Conservation (phyloP, 2,329 filamentous ascomycete species). For the Cryoendolithus antarcticus region DNA sequence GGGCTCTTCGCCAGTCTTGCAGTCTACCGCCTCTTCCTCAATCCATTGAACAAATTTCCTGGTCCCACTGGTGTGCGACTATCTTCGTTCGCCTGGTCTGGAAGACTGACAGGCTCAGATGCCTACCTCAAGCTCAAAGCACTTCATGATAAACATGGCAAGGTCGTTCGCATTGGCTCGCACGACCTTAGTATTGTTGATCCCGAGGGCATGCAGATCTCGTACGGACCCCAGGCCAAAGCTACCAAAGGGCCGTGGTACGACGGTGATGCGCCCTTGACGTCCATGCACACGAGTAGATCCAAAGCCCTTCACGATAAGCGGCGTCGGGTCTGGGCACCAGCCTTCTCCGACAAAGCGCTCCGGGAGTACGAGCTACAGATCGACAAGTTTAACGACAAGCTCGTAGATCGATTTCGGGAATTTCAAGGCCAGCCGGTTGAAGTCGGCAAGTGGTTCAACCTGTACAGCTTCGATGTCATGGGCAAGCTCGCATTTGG, state of each 20-base stretch:
- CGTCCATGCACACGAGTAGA: slow-evolving; percentile 28
- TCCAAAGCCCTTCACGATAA: slow-evolving; percentile 26
- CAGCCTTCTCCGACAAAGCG: slow-evolving; percentile 29
- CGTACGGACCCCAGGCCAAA: slow-evolving; percentile 27
- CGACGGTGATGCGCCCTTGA: slow-evolving; percentile 20
- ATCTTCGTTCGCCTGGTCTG: slow-evolving; percentile 19
- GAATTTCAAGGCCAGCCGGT: slow-evolving; percentile 19
- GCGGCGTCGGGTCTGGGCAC: slow-evolving; percentile 29
- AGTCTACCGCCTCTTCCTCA: slow-evolving; percentile 24
- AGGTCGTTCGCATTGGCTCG: slow-evolving; percentile 25
- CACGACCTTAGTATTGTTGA: slow-evolving; percentile 25
- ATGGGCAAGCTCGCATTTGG: slow-evolving; percentile 36
- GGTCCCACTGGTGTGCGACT: slow-evolving; percentile 24
- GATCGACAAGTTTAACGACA: slow-evolving; percentile 24
- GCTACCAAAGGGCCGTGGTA: slow-evolving; percentile 34
- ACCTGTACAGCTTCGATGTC: slow-evolving; percentile 33
- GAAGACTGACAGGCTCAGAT: slow-evolving; percentile 13
- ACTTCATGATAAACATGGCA: slow-evolving; percentile 25
- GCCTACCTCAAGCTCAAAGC: slow-evolving; percentile 15
- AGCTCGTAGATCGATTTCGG: slow-evolving; percentile 22
- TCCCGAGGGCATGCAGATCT: slow-evolving; percentile 24
- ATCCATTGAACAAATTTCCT: slow-evolving; percentile 23
- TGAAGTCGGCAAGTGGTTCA: slow-evolving; percentile 29
- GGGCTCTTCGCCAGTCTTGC: slow-evolving; percentile 23
- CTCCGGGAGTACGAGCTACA: slow-evolving; percentile 30